Conservation (phyloP, 2,329 filamentous ascomycete genomes). For the Curvularia sp. region DNA sequence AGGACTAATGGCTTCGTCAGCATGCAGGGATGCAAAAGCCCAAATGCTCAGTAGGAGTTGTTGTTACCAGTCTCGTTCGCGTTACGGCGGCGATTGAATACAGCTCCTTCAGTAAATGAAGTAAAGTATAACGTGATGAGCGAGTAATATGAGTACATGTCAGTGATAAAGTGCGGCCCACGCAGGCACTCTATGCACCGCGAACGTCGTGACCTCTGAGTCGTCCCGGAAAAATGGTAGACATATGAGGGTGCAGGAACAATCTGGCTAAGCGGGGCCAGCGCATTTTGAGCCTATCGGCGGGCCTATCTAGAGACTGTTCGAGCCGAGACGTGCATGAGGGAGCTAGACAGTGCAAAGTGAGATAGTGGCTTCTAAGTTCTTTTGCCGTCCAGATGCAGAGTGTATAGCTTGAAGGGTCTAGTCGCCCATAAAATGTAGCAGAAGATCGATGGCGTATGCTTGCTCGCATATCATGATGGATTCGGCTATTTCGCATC, state of each 20-base stretch:
- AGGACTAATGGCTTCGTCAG: constrained; percentile 41
- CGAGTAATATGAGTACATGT: constrained; percentile 25
- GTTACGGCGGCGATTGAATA: constrained; percentile 33
- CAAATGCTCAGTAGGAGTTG: constrained; percentile 18
- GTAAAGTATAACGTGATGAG: constrained; percentile 28
- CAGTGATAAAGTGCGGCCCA: constrained; percentile 26
- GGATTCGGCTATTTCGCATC: constrained; percentile 11
- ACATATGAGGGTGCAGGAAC: constrained; percentile 23
- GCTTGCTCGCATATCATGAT: constrained; percentile 14
- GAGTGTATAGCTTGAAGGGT: constrained; percentile 1
- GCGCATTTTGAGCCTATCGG: constrained; percentile 22
- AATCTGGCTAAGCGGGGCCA: constrained; percentile 36
- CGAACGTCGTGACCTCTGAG: constrained; percentile 27
- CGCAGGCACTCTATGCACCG: constrained; percentile 33
- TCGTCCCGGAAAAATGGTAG: constrained; percentile 25
- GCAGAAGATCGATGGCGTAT: constrained; percentile 12
- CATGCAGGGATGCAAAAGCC: constrained; percentile 35
- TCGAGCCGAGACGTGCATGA: constrained; percentile 17
- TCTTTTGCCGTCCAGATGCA: constrained; percentile 11
- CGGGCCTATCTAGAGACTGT: constrained; percentile 21
- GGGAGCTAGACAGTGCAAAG: constrained; percentile 24
- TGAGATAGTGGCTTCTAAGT: constrained; percentile 17
- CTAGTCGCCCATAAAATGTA: constrained; percentile 4
- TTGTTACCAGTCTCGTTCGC: constrained; percentile 31
- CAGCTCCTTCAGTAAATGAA: constrained; percentile 26